These are phyloP conservation scores for Lyophyllum decastes DNA, from an alignment of 768 basidiomycete genomes.

Conservation along the genomic window DNA sequence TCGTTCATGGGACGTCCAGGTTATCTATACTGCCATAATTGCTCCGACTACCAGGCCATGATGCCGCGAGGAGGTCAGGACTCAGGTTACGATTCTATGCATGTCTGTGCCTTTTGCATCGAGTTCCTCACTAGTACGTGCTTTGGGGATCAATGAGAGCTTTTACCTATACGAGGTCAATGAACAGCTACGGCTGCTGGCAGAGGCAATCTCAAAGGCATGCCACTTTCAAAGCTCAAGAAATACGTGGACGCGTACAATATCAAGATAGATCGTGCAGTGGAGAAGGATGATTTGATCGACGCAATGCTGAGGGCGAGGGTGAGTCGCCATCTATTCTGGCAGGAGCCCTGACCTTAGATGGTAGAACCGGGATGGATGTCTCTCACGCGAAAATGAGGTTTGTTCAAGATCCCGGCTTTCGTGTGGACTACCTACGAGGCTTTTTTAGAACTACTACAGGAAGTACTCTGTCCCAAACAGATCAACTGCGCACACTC, in stretches of 20 bases:
- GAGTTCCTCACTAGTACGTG: constrained; percentile 65
- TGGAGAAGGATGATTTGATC: constrained; percentile 81
- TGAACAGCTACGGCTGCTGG: constrained; percentile 69
- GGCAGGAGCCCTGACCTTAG: background rate
- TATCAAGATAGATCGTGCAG: constrained; percentile 58
- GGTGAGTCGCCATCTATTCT: constrained; percentile 37
- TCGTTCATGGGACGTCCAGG: constrained; percentile 40
- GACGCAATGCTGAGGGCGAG: constrained; percentile 57
- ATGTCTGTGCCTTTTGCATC: constrained; percentile 76
- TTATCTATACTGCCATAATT: constrained; percentile 70
- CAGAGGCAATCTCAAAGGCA: constrained; percentile 50
- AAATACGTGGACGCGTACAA: constrained; percentile 72
- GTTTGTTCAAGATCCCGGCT: constrained; percentile 28
- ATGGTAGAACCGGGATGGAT: constrained; percentile 58
- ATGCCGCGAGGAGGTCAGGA: constrained; percentile 62
- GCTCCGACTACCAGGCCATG: constrained; percentile 75
- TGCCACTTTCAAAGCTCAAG: constrained; percentile 64
- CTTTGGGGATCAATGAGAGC: background rate
- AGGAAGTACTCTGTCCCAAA: constrained; percentile 64
- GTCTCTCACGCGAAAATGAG: constrained; percentile 61
- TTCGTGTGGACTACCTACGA: background rate
- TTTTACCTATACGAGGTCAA: constrained; percentile 2
- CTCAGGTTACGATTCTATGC: constrained; percentile 62
- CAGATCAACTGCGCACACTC: constrained; percentile 29
- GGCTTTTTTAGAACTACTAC: constrained; percentile 49